Conservation (phyloP, 1,284 basidiomycete species). For the Sporisorium exsertum region DNA sequence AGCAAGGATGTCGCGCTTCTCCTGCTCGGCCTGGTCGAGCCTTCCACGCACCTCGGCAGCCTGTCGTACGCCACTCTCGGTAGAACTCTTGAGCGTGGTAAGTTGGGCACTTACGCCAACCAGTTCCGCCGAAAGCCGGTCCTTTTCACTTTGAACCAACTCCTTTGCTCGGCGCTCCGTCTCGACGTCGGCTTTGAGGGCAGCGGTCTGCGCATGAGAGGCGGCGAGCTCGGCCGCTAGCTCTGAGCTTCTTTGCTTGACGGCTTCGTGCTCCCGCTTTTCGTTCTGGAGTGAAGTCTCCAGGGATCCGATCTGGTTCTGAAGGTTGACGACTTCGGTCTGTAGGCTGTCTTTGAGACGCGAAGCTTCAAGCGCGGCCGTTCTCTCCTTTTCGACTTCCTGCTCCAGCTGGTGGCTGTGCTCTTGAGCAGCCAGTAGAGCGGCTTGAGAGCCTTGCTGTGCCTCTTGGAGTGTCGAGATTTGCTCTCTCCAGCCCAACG, state of each 20-base stretch:
- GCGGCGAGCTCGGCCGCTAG: conserved; percentile 38
- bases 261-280: conserved; percentile 38
- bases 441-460: conserved; percentile 9
- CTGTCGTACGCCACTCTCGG: conserved; percentile 48
- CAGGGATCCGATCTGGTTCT: conserved; percentile 35
- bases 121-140: conserved; percentile 45
- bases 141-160: conserved; percentile 38
- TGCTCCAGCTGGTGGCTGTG: conserved; percentile 29
- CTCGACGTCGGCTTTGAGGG: conserved; percentile 39
- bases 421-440: conserved; percentile 1
- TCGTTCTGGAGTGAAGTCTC: conserved; percentile 45
- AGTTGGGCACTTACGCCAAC: conserved; percentile 50
- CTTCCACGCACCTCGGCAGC: conserved; percentile 46
- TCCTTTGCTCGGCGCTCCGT: conserved; percentile 50
- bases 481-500: conserved; percentile 24
- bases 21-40: conserved; percentile 59
- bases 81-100: conserved; percentile 41
- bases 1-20: conserved; percentile 65
- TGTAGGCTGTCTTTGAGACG: conserved; percentile 42
- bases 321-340: conserved; percentile 36
- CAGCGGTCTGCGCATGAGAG: conserved; percentile 33
- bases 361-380: conserved; percentile 12
- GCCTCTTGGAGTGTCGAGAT: conserved; percentile 11
- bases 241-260: conserved; percentile 27
- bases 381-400: conserved; percentile 22